Conservation (phyloP, 306 rosid species). For the Hippophae gyantsensis region DNA sequence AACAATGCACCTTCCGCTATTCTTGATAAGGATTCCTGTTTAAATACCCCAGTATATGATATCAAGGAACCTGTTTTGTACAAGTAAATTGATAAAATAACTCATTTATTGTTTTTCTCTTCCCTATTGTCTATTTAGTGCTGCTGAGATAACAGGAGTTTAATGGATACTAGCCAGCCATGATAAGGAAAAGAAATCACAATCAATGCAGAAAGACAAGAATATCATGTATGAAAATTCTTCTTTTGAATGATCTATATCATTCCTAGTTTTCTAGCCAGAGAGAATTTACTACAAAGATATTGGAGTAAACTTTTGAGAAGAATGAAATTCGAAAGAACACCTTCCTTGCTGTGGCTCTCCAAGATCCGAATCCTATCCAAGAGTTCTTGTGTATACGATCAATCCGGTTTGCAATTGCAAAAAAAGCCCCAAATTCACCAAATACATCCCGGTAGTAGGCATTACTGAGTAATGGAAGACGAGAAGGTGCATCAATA, state of each 20-base stretch:
- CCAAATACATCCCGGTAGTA: constrained; percentile 83
- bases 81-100: constrained; percentile 3
- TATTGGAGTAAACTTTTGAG: neutral
- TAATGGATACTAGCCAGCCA: too few relatives aligned
- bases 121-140: neutral
- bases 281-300: constrained; percentile 1
- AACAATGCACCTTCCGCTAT: constrained; percentile 66
- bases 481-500: constrained; percentile 82
- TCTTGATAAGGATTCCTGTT: constrained; percentile 74
- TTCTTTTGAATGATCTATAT: too few relatives aligned
- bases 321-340: neutral
- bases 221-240: too few relatives aligned
- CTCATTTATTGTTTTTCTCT: constrained; percentile 2
- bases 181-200: too few relatives aligned
- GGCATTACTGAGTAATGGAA: constrained; percentile 60
- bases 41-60: constrained; percentile 17
- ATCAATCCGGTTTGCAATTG: constrained; percentile 77
- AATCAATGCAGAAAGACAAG: too few relatives aligned
- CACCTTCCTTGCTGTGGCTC: constrained; percentile 93
- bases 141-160: too few relatives aligned
- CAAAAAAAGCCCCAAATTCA: constrained; percentile 84
- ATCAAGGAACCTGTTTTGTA: constrained; percentile 1
- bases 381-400: constrained; percentile 88
- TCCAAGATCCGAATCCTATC: constrained; percentile 99
- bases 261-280: neutral